Conservation (phyloP, 306 rosid genomes). For the Delonix regia region DNA sequence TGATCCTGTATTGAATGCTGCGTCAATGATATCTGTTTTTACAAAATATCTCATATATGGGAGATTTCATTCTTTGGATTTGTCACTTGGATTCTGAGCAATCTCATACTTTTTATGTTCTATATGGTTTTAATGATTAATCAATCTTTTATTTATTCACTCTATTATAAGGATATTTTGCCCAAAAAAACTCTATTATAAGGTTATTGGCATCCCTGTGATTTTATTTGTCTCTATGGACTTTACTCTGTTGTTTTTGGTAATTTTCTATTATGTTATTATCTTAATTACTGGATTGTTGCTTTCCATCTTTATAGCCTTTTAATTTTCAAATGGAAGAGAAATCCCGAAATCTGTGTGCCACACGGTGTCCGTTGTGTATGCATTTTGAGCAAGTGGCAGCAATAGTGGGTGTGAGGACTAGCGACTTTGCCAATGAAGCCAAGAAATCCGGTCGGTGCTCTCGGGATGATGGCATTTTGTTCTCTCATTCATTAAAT, state of each 20-base stretch:
- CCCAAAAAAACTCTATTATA: not conserved
- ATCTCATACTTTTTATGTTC: conserved; percentile 1
- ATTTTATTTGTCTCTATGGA: not conserved
- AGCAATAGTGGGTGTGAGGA: conserved; percentile 7
- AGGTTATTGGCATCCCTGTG: conserved; percentile 4
- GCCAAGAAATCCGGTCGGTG: not conserved
- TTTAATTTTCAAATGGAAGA: conserved; percentile 14
- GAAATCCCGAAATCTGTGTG: conserved; percentile 5
- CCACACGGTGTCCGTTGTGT: conserved; percentile 2
- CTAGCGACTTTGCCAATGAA: conserved; percentile 22
- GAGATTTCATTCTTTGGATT: not conserved
- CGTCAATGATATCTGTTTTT: not conserved
- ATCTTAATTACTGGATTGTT: not conserved
- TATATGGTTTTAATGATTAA: not conserved
- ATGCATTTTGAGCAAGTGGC: conserved; percentile 28
- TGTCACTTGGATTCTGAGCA: not conserved
- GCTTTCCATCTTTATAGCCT: conserved; percentile 16
- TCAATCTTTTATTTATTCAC: not conserved
- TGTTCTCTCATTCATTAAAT: conserved; percentile 25
- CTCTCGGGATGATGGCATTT: not conserved
- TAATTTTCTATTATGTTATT: not conserved
- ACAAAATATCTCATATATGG: not conserved
- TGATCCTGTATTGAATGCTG: not conserved
- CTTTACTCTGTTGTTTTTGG: not conserved
- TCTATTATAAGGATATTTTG: too few relatives aligned